Evolutionary conservation across 2,329 filamentous ascomycete genomes (phyloP), one percentile per base, ranked within the genome.

Genomic region (Colletotrichum trifolii): DNA sequence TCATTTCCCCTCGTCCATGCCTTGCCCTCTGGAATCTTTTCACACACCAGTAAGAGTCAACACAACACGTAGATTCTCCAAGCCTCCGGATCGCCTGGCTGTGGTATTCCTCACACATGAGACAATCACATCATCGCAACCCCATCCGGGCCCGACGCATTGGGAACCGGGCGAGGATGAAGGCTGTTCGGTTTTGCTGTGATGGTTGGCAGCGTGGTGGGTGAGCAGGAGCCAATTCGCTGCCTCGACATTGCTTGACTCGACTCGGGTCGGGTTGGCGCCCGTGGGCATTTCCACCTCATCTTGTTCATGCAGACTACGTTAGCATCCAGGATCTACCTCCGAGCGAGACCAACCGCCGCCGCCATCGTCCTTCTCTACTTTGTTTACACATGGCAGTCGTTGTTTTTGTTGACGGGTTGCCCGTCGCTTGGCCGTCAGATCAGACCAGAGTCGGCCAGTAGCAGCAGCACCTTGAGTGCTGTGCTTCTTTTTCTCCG

Each of bases 301-400:
- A 65, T 65, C 56, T 62, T 48, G 47, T 67, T 68, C 65, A 68
- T 68, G 67, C 67, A 36, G 54, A 25, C 25, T 25, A 25, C 25
- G 12, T 65, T 64, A 66, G 67, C 67, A 67, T 68, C 67, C 67
- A 61, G 67, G 67, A 58, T 68, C 59, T 25, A 25, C 25, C 25
- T 56, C 53, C 56, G 48, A 56, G 39, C 59, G 45, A 56, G 62
- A 56, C 62, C 57, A 65, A 62, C 62, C 62, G 47, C 62, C 47
- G 53, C 42, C 57, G 54, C 42, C 42, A 13, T 15, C 10, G 13
- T 10, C 43, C 8, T 11, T 25, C 15, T 46, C 25, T 46, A 34
- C 12, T 36, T 62, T 65, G 58, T 65, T 65, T 65, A 65, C 62
- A 53, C 52, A 54, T 56, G 40, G 58, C 56, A 52, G 39, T 42